These are phyloP conservation scores for Micromonas pusilla DNA, from an alignment of 139 green algal species.

Conservation along the genomic window DNA sequence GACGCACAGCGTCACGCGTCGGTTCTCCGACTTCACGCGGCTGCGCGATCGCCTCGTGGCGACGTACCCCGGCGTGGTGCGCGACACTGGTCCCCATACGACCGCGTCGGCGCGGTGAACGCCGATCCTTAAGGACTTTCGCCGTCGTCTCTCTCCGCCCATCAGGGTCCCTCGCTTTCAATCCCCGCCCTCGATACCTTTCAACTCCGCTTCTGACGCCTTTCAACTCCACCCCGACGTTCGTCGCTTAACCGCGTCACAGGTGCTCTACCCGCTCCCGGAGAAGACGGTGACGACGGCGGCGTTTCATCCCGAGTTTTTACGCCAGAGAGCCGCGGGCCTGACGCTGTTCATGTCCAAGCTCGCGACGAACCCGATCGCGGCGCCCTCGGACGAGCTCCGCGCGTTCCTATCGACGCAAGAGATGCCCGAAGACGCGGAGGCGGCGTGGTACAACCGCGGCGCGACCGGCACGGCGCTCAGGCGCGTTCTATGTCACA, in stretches of 20 bases:
- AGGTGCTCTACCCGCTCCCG: constrained; percentile 7
- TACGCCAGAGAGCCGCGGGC: background rate
- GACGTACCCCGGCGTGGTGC: background rate
- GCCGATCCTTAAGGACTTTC: no score
- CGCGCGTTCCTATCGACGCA: constrained; percentile 10
- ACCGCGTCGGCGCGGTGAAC: no score
- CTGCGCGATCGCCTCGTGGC: background rate
- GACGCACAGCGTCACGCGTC: background rate
- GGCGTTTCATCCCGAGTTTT: constrained; percentile 16
- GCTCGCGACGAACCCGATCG: background rate
- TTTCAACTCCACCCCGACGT: no score
- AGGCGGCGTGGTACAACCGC: background rate
- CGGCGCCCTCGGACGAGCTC: background rate
- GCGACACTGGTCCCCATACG: no score
- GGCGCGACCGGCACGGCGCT: background rate
- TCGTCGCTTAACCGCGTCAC: no score
- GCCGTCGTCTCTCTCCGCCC: no score
- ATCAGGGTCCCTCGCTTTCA: no score
- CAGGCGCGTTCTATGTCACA: no score
- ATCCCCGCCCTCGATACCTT: no score
- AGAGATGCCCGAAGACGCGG: no score
- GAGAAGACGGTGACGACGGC: constrained; percentile 1
- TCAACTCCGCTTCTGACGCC: no score
- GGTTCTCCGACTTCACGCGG: constrained; percentile 21
- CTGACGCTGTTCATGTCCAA: background rate